A percentile compares a stretch with the other conserved stretches of the same genome.
These are phyloP conservation scores for Populus nigra DNA, from an alignment of 345 rosid species.

Conservation along the genomic window DNA sequence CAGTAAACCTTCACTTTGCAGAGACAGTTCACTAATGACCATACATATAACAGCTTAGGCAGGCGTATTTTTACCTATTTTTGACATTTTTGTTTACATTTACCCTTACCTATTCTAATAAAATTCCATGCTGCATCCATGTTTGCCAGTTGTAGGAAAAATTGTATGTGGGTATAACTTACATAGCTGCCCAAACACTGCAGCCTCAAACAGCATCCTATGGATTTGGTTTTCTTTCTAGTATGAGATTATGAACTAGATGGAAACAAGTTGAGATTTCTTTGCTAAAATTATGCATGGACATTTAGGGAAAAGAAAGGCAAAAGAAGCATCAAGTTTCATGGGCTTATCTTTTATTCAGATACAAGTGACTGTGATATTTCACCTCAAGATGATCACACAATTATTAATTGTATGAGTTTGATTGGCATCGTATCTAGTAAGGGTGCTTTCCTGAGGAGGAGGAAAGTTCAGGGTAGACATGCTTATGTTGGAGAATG, in stretches of 20 bases:
- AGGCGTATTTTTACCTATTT: constrained; percentile 31
- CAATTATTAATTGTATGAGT: background rate
- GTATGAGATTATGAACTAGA: background rate
- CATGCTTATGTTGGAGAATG: background rate
- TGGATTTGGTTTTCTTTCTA: background rate
- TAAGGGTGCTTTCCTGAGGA: background rate
- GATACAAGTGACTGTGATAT: background rate
- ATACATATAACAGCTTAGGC: constrained; percentile 46
- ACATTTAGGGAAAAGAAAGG: background rate
- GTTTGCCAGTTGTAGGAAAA: background rate
- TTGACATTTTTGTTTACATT: too few species aligned
- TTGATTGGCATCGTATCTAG: too few species aligned
- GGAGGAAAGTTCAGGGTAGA: background rate
- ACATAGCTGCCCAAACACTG: background rate
- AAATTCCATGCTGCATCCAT: background rate
- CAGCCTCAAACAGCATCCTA: background rate
- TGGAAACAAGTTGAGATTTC: background rate
- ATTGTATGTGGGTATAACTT: background rate
- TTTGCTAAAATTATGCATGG: background rate
- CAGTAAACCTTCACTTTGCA: constrained; percentile 49
- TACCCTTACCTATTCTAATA: background rate
- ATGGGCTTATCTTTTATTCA: background rate
- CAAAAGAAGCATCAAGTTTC: background rate
- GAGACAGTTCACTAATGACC: constrained; percentile 55
- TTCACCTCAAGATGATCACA: background rate